Evolutionary conservation across 75 land plant species (phyloP), one percentile per base, ranked within the genome.

Genomic region (Sequoia sempervirens): DNA sequence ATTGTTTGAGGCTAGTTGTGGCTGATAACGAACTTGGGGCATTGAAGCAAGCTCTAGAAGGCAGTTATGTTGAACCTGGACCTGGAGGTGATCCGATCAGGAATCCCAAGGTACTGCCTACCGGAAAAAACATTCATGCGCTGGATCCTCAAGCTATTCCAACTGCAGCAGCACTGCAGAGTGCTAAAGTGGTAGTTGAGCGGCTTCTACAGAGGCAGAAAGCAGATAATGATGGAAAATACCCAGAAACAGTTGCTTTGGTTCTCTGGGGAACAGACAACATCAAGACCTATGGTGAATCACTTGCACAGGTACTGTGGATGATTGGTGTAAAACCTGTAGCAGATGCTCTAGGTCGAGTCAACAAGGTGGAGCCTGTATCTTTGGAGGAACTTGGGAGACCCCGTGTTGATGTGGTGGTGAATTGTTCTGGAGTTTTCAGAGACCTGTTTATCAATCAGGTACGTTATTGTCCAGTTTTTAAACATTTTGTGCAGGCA

Each of bases 191-290:
- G 18, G 99, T 98, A 15, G 99, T 98, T 72, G 99, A 98, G 37
- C 86, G 99, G 73, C 86, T 98, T 84, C 86, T 98, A 37, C 95
- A 96, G 88, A 84, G 99, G 79, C 99, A 98, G 84, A 96, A 92
- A 91, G 82, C 78, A 30, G 99, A 98, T 72, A 96, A 96, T 80
- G 80, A 40, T 41, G 99, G 99, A n/a, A 91, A 93, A 85, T 96
- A 93, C 85, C 99, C 99, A 7, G 99, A 98, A 86, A 98, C 99
- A 18, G 89, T 98, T 75, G 99, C 99, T 1, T 93, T 98, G 34
- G 99, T 98, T 5, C 83, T 98, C 70, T 98, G 99, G 99, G 99
- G 99, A 81, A 98, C 99, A 7, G 99, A 98, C 83, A 98, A 98
- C 83, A 98, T 98, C 81, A 98, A 98, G 92, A 98, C 99, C 23